Percentiles rank a stretch among this genome's conserved stretches.
These are phyloP conservation scores for Phanerodontia chrysosporium DNA, from an alignment of 768 basidiomycete genomes.

Conservation along the genomic window DNA sequence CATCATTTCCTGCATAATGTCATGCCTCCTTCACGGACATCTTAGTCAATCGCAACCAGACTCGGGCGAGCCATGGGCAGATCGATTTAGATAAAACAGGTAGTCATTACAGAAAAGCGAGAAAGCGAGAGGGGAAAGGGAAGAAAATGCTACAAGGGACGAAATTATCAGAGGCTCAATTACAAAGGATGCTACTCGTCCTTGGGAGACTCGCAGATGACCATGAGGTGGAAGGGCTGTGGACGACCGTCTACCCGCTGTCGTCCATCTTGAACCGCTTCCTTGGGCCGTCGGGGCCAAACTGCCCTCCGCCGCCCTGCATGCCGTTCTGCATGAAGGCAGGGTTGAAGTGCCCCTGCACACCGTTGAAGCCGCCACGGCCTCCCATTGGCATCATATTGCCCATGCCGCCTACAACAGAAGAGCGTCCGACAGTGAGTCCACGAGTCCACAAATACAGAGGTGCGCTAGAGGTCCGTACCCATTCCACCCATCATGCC, in stretches of 20 bases:
- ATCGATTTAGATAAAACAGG: not conserved
- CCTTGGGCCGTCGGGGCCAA: constrained; percentile 43
- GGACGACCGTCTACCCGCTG: constrained; percentile 28
- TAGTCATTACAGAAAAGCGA: not conserved
- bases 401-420: constrained; percentile 40
- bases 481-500: constrained; percentile 38
- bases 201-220: constrained; percentile 2
- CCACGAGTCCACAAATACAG: constrained; percentile 4
- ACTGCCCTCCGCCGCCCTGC: constrained; percentile 35
- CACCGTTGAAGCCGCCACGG: constrained; percentile 44
- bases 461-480: constrained; percentile 47
- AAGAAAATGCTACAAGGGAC: not conserved
- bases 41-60: too few species aligned
- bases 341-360: constrained; percentile 69
- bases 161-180: not conserved
- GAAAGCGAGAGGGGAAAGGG: too few species aligned
- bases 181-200: not conserved
- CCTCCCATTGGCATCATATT: constrained; percentile 46
- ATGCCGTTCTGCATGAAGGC: constrained; percentile 53
- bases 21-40: not conserved
- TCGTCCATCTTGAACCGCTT: constrained; percentile 57
- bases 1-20: constrained; percentile 1
- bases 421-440: constrained; percentile 3
- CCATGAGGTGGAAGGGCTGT: not conserved
- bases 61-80: not conserved